A percentile compares a stretch with the other conserved stretches of the same genome.
These are phyloP conservation scores for Casuarina cunninghamiana DNA, from an alignment of 306 rosid species.

Conservation along the genomic window DNA sequence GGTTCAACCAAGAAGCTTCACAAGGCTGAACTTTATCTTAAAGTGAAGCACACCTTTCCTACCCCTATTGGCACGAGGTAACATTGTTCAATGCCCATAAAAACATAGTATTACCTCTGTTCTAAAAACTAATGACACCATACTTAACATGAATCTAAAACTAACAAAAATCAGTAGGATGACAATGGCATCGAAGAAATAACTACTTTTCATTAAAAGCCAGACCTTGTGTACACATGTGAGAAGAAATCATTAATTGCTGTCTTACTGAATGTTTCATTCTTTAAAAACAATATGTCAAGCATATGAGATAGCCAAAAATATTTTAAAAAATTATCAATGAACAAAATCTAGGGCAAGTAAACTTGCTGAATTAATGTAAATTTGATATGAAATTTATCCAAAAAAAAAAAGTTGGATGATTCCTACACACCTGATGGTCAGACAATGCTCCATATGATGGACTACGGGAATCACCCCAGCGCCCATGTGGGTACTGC, in stretches of 20 bases:
- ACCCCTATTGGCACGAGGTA: neutral
- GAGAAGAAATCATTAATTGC: neutral
- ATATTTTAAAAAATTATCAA: neutral
- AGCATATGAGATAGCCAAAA: neutral
- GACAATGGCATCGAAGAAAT: neutral
- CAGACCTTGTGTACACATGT: neutral
- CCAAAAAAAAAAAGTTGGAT: slow-evolving; percentile 17
- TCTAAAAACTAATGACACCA: neutral
- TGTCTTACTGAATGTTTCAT: neutral
- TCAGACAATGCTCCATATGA: slow-evolving; percentile 85
- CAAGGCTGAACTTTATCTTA: neutral
- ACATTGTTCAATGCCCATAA: neutral
- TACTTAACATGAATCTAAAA: neutral
- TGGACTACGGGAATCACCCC: slow-evolving; percentile 90
- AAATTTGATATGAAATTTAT: neutral
- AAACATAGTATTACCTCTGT: neutral
- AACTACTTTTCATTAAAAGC: neutral
- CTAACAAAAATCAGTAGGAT: neutral
- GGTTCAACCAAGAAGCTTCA: neutral
- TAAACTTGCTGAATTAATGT: neutral
- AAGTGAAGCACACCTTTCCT: neutral
- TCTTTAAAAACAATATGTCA: neutral
- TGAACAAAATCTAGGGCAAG: neutral
- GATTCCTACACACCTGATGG: slow-evolving; percentile 64
- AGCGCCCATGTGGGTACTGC: slow-evolving; percentile 91